phyloP scores from a whole-genome alignment of 1,139 yeast species.

The Suhomyces guaymorum region DNA sequence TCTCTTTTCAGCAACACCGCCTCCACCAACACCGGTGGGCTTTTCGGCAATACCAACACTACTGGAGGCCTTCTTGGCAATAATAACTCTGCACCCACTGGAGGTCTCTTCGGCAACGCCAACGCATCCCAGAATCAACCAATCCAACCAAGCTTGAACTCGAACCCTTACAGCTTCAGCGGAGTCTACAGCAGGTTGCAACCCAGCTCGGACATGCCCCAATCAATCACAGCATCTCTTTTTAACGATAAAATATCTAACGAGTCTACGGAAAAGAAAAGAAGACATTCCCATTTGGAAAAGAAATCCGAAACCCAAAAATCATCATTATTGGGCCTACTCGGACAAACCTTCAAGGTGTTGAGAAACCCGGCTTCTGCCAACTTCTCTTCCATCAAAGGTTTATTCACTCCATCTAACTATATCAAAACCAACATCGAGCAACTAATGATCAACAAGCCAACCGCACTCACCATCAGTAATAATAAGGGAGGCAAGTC shows the following conservation, averaged over 20 bases:
- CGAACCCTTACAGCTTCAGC: slow-evolving; percentile 31
- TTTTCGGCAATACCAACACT: slow-evolving; percentile 21
- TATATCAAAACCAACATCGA: slow-evolving; percentile 18
- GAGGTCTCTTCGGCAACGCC: slow-evolving; percentile 13
- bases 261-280: slow-evolving; percentile 20
- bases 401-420: slow-evolving; percentile 28
- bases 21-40: slow-evolving; percentile 19
- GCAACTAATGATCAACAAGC: slow-evolving; percentile 3
- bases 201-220: slow-evolving; percentile 30
- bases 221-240: slow-evolving; percentile 37
- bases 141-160: slow-evolving; percentile 11
- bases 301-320: slow-evolving; percentile 15
- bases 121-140: not conserved
- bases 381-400: slow-evolving; percentile 22
- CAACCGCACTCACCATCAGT: not conserved
- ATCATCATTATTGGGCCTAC: slow-evolving; percentile 34
- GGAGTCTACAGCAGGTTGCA: slow-evolving; percentile 22
- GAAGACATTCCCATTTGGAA: slow-evolving; percentile 22
- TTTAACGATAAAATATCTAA: slow-evolving; percentile 20
- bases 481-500: slow-evolving; percentile 9
- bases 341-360: slow-evolving; percentile 42
- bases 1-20: not conserved
- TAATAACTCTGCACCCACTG: slow-evolving; percentile 1
- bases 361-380: slow-evolving; percentile 25
- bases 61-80: slow-evolving; percentile 18